These are phyloP conservation scores for Diaporthe aspalathi DNA, from an alignment of 2,329 filamentous ascomycete species.

Conservation along the genomic window DNA sequence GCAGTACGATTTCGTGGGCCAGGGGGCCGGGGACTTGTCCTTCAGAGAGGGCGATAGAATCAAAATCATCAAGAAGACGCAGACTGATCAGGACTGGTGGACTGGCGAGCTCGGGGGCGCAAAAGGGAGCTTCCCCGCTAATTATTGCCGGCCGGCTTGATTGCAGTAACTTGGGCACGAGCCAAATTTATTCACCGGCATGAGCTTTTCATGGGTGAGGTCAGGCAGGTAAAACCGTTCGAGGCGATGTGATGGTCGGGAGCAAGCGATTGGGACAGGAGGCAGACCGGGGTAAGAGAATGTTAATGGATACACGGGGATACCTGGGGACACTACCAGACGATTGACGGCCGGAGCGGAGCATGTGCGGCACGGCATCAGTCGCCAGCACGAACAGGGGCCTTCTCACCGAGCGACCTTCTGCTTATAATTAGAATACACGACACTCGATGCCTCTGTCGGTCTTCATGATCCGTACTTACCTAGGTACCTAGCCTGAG, in stretches of 20 bases:
- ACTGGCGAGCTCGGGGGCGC: conserved; percentile 78
- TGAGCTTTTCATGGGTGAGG: background rate
- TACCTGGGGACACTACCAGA: background rate
- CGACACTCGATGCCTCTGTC: background rate
- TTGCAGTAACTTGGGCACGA: background rate
- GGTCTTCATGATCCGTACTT: background rate
- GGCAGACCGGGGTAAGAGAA: background rate
- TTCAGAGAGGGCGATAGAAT: conserved; percentile 85
- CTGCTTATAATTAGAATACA: conserved; percentile 14
- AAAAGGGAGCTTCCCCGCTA: conserved; percentile 82
- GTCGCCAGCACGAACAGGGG: background rate
- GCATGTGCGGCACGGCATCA: background rate
- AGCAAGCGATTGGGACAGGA: background rate
- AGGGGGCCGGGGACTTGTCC: conserved; percentile 75
- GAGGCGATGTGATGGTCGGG: background rate
- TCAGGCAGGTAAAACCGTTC: background rate
- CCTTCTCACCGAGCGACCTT: background rate
- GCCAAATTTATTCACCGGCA: background rate
- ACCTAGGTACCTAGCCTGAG: background rate
- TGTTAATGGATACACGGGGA: conserved; percentile 13
- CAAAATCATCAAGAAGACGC: conserved; percentile 80
- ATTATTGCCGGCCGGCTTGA: conserved; percentile 72
- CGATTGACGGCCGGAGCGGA: background rate
- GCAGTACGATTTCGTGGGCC: conserved; percentile 79
- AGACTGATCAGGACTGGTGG: conserved; percentile 89